Base-by-base conservation (phyloP, 2,329 filamentous ascomycete species). In the Didymellaceae sp. region DNA sequence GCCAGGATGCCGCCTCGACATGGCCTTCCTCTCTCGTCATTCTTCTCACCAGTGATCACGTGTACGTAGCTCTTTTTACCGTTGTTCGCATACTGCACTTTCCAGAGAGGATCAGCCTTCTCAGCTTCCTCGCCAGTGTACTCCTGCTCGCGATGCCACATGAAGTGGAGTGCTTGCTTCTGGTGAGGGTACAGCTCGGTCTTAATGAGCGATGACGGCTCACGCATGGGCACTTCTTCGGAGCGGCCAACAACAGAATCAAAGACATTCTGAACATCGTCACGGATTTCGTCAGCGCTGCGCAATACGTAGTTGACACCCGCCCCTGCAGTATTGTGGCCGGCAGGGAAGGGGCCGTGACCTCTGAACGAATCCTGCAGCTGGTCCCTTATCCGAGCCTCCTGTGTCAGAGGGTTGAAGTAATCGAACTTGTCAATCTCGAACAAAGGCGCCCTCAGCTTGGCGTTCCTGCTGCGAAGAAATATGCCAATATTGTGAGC, bases 151-250 rank as follows among this genome's bases (percentile, higher is more conserved):
- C 90, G 88, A 16, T 83, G 82, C 8, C 80, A 85, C 87, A 97
- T 91, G 68, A 96, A 97, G 68, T 86, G 85, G 0, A 97, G 80
- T 0, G 89, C 93, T 73, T 97, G 91, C 71, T 90, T 94, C 71
- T 97, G 93, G 74, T 97, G 93, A 50, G 82, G 81, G 32, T 97
- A 84, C 14, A 97, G 76, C 21, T 84, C 79, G 0, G 77, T 80
- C 0, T 87, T 91, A 47, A 81, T 80, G 44, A 94, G 81, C 6
- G 75, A 57, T 44, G 84, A 80, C 0, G 90, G 82, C 4, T 93
- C 86, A 76, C 87, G 85, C 58, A 87, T 82, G 0, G 89, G 88
- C 6, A 97, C 77, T 52, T 90, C 85, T 47, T 95, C 88, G 10
- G 63, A 59, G 8, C 82, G 86, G 62, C 86, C 86, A 20, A 86